phyloP scores from a whole-genome alignment of 129 eudicot genomes.

The Flaveria brownii region DNA sequence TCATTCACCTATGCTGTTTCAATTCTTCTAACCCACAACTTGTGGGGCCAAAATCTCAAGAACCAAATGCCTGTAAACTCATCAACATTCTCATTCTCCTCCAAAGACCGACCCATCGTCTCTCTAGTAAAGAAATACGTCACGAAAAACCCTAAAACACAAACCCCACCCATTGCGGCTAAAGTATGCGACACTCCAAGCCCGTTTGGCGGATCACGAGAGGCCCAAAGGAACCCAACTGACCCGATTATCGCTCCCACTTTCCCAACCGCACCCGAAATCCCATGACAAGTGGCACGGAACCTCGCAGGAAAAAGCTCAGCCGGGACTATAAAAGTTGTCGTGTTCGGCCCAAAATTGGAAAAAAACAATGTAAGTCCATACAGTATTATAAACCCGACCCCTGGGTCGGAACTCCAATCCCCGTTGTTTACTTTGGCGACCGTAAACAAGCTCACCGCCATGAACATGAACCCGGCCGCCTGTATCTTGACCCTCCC shows the following conservation, averaged over 20 bases:
- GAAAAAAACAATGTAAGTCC: slow-evolving; percentile 58
- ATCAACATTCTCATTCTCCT: slow-evolving; percentile 63
- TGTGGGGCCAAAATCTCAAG: slow-evolving; percentile 41
- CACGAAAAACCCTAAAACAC: slow-evolving; percentile 44
- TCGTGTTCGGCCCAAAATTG: slow-evolving; percentile 65
- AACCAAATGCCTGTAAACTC: slow-evolving; percentile 35
- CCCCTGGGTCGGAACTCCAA: slow-evolving; percentile 23
- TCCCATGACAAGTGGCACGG: slow-evolving; percentile 66
- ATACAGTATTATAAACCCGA: slow-evolving; percentile 42
- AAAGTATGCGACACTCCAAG: slow-evolving; percentile 39
- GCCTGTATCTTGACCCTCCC: slow-evolving; percentile 59
- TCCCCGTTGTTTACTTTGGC: slow-evolving; percentile 24
- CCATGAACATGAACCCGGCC: slow-evolving; percentile 54
- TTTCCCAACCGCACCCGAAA: slow-evolving; percentile 56
- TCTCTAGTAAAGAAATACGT: slow-evolving; percentile 60
- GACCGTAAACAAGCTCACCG: slow-evolving; percentile 40
- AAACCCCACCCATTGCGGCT: slow-evolving; percentile 45
- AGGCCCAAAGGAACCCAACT: slow-evolving; percentile 46
- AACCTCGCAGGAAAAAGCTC: slow-evolving; percentile 70
- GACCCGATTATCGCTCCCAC: slow-evolving; percentile 56
- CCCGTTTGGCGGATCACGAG: slow-evolving; percentile 34
- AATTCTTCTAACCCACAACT: not conserved
- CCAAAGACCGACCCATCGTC: slow-evolving; percentile 63
- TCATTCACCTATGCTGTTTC: slow-evolving; percentile 2
- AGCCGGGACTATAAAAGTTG: slow-evolving; percentile 64